Base-by-base conservation (phyloP, 2,329 filamentous ascomycete genomes). In the Fusarium nematophilum region DNA sequence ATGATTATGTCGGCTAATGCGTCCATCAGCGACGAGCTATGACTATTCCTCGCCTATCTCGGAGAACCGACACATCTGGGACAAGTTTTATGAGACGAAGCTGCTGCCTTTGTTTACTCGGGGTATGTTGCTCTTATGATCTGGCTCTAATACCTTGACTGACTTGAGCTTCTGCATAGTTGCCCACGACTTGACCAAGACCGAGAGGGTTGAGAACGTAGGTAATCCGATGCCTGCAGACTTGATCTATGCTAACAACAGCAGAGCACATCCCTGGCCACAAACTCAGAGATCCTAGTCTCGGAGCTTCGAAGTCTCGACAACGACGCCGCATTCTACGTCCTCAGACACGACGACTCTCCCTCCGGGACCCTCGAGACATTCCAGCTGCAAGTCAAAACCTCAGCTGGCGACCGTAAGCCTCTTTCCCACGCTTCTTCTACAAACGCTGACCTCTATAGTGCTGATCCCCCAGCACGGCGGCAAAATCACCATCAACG, bases 61-160 rank as follows among this genome's bases (percentile, higher is more conserved):
- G 1, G 85, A 87, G 66, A 83, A 83, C 62, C 79, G 86, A 10
- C 75, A 75, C 9, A 83, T 88, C 15, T 81, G 81, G 36, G 79
- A 78, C 63, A 88, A 89, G 67, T 88, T 83, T 67, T 84, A 84
- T 53, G 86, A 89, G 70, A 87, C 84, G 0, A 89, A 89, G 69
- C 77, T 87, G 17, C 72, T 88, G 23, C 83, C 82, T 2, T 68
- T 87, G 55, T 88, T 89, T 67, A 86, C 84, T 0, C 79, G 84
- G 25, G 55, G 59, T 51, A 29, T 25, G 11, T 45, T 25, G 7
- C 9, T 30, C 6, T n/a, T 4, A 9, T 3, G 5, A 9, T 5
- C 18, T n/a, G 13, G n/a, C n/a, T 17, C 18, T 21, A 2, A n/a
- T n/a, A n/a, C n/a, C n/a, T n/a, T n/a, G n/a, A n/a, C n/a, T n/a